Conservation (phyloP, 371 early-diverging fungal genomes). For the Furculomyces boomerangus region DNA sequence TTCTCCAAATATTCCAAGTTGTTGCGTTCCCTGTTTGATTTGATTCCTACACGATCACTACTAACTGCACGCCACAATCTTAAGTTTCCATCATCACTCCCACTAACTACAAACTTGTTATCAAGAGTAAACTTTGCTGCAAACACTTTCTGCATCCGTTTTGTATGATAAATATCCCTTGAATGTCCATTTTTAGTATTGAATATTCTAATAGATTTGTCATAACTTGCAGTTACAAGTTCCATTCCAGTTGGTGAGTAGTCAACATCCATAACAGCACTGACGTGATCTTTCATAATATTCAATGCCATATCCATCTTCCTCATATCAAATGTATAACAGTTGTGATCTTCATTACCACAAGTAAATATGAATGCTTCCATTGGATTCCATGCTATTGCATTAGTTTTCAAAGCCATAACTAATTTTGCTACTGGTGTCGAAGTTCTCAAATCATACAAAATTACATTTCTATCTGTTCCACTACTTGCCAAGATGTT, state of each 20-base stretch:
- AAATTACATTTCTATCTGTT: slow-evolving; percentile 76
- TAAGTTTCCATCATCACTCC: slow-evolving; percentile 96
- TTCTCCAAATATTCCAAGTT: slow-evolving; percentile 63
- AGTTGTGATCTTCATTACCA: slow-evolving; percentile 96
- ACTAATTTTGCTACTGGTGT: slow-evolving; percentile 60
- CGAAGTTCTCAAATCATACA: slow-evolving; percentile 80
- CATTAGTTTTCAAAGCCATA: slow-evolving; percentile 72
- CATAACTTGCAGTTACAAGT: slow-evolving; percentile 90
- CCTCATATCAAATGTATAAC: slow-evolving; percentile 93
- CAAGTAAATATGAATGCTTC: slow-evolving; percentile 84
- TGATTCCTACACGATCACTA: slow-evolving; percentile 63
- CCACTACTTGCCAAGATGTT: slow-evolving; percentile 79
- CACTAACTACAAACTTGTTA: slow-evolving; percentile 88
- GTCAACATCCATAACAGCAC: slow-evolving; percentile 92
- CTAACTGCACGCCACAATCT: slow-evolving; percentile 96
- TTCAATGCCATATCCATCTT: slow-evolving; percentile 66
- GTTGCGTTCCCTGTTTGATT: slow-evolving; percentile 62
- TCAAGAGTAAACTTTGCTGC: slow-evolving; percentile 89
- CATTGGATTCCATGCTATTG: slow-evolving; percentile 95
- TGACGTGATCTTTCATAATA: slow-evolving; percentile 88
- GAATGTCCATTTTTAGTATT: slow-evolving; percentile 59
- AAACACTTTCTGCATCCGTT: slow-evolving; percentile 95
- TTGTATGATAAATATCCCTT: slow-evolving; percentile 95
- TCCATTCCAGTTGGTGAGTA: slow-evolving; percentile 96
- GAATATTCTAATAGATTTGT: slow-evolving; percentile 89